Percentiles rank a stretch among this genome's conserved stretches.
Conservation (phyloP, 1,284 basidiomycete genomes). For the Pseudozyma sp. region DNA sequence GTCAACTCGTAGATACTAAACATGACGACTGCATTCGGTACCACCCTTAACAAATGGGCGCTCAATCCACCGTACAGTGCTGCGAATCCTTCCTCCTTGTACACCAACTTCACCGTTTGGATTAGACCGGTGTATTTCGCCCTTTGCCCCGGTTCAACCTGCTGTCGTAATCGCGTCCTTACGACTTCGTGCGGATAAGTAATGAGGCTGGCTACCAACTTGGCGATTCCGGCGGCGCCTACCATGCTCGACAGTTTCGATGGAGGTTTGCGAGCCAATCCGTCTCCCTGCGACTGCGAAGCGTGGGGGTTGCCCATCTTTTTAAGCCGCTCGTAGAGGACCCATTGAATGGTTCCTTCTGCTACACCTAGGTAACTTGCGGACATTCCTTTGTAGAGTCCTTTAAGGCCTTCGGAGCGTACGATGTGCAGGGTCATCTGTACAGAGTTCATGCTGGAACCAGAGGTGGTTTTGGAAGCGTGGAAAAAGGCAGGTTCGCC, state of each 20-base stretch:
- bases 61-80: conserved; percentile 91
- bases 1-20: conserved; percentile 74
- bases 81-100: conserved; percentile 87
- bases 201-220: conserved; percentile 75
- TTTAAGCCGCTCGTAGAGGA: conserved; percentile 89
- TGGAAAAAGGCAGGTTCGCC: conserved; percentile 55
- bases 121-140: conserved; percentile 85
- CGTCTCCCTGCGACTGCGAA: conserved; percentile 1
- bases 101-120: conserved; percentile 86
- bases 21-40: conserved; percentile 97
- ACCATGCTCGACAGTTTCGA: conserved; percentile 76
- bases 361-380: conserved; percentile 96
- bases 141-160: conserved; percentile 73
- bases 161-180: conserved; percentile 88
- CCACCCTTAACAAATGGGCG: conserved; percentile 94
- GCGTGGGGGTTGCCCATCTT: conserved; percentile 53
- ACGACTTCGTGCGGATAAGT: conserved; percentile 72
- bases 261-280: not conserved
- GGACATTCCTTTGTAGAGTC: conserved; percentile 93
- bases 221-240: conserved; percentile 90
- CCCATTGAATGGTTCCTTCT: conserved; percentile 98
- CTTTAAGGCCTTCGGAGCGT: conserved; percentile 82
- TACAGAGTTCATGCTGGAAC: conserved; percentile 73
- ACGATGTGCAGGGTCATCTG: conserved; percentile 80
- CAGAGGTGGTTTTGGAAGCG: conserved; percentile 45